Evolutionary conservation across 2,329 filamentous ascomycete species (phyloP).

Genomic region (Clarireedia paspali): DNA sequence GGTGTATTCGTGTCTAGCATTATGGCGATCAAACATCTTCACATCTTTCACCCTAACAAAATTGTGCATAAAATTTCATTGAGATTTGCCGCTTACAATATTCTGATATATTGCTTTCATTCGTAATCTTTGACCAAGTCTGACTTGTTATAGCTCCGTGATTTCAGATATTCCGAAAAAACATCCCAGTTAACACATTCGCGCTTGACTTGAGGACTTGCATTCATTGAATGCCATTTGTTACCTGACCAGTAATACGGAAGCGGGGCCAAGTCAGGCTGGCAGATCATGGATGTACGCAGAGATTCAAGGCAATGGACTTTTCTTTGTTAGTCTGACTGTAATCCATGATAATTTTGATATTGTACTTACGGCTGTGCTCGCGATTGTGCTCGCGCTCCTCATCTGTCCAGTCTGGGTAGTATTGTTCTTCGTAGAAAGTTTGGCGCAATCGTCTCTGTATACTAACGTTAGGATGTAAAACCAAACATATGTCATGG

Average conservation of each 20-base stretch:
- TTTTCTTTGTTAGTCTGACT: neutral
- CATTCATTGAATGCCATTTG: neutral
- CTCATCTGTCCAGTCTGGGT: slow-evolving; percentile 5
- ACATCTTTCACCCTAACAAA: too few species aligned
- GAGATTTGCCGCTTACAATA: too few species aligned
- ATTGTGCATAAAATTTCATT: too few species aligned
- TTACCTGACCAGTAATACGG: slow-evolving; percentile 8
- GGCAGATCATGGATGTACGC: slow-evolving; percentile 6
- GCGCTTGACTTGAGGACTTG: slow-evolving; percentile 1
- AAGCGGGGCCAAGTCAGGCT: slow-evolving; percentile 4
- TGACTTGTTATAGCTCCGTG: neutral
- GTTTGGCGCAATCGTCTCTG: slow-evolving; percentile 6
- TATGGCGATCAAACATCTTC: too few species aligned
- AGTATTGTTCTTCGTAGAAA: slow-evolving; percentile 1
- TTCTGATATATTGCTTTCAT: neutral
- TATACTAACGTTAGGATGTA: neutral
- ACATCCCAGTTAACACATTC: slow-evolving; percentile 4
- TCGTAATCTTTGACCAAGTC: slow-evolving; percentile 3
- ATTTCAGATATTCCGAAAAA: slow-evolving; percentile 2
- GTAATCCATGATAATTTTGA: too few species aligned
- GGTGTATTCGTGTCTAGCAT: too few species aligned
- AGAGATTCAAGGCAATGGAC: slow-evolving; percentile 7
- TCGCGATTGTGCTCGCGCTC: neutral
- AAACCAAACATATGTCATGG: neutral
- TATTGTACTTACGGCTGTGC: neutral